Base-by-base conservation (phyloP, 2,329 filamentous ascomycete species). In the Orbilia ellipsospora region DNA sequence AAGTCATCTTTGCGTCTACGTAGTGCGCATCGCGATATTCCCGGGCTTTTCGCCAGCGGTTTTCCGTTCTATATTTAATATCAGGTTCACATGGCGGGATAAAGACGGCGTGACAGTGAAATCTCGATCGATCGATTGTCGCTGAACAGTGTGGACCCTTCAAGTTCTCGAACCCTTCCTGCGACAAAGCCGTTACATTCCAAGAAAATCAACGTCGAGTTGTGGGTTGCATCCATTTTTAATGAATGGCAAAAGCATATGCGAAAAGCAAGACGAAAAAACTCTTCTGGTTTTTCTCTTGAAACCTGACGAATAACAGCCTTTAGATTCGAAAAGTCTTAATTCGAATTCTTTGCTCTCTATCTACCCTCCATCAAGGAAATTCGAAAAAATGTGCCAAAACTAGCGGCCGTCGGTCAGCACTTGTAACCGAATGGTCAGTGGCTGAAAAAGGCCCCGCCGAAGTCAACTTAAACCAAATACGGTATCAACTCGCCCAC, bases 11-110 rank as follows among this genome's bases (percentile, higher is more conserved):
- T 36, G 31, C 31, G 31, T 36, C 31, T 62, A 74, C 66, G 40
- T 44, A 57, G 28, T n/a, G 23, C n/a, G 12, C 42, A 51, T 50
- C 54, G 54, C 50, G 51, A n/a, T 55, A 36, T 36, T 59, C 62
- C 62, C 57, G 55, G 56, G 63, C 57, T 23, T 60, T 40, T 65
- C 52, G 70, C 52, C 59, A 50, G 20, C 44, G 10, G 54, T 15
- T 62, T 16, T 16, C 36, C 44, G 36, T 75, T 75, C 72, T 75
- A 75, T 69, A 75, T 75, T 75, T 69, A 54, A 36, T 6, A 67
- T 31, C 56, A 42, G 20, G 51, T 26, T 69, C 72, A 75, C 61
- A 65, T 75, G 72, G 64, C 36, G 44, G 10, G 5, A 42, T 8
- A 31, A 45, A 65, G 44, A 42, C 54, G 42, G 44, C 54, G 50